phyloP scores from a whole-genome alignment of 164 flowering plant genomes.

The Amborella trichopoda region DNA sequence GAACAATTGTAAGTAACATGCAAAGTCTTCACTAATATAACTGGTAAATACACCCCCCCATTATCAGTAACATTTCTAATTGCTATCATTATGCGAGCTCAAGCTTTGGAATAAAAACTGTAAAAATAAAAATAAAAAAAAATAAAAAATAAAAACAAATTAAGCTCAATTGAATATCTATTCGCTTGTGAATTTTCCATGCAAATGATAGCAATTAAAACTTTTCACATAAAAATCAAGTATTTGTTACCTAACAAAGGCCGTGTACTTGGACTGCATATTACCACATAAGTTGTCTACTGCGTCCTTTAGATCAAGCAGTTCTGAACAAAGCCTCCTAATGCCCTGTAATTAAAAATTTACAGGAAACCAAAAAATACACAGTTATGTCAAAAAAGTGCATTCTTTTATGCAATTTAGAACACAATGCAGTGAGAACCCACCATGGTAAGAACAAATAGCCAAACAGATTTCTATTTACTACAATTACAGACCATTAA shows the following conservation, averaged over 20 bases:
- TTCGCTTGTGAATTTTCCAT: background rate
- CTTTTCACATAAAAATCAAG: background rate
- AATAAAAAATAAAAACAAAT: background rate
- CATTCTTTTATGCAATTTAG: too few species aligned
- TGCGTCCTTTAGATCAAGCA: conserved; percentile 89
- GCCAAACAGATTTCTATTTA: background rate
- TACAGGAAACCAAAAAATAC: background rate
- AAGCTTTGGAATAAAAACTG: background rate
- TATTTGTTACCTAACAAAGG: conserved; percentile 71
- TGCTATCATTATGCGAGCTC: background rate
- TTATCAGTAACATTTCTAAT: background rate
- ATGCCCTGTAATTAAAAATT: conserved; percentile 53
- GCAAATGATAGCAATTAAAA: too few species aligned
- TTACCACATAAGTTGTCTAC: conserved; percentile 87
- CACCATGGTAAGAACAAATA: background rate
- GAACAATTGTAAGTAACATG: too few species aligned
- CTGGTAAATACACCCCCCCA: too few species aligned
- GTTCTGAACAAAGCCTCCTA: conserved; percentile 86
- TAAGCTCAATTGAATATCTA: background rate
- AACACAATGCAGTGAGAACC: background rate
- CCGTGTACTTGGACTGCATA: conserved; percentile 64
- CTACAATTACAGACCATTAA: background rate
- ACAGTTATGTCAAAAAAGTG: too few species aligned
- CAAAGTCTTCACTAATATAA: too few species aligned
- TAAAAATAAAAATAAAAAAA: background rate